A percentile compares a stretch with the other conserved stretches of the same genome.
Evolutionary conservation across 345 rosid genomes (phyloP).

Genomic region (Pugionium dolabratum): DNA sequence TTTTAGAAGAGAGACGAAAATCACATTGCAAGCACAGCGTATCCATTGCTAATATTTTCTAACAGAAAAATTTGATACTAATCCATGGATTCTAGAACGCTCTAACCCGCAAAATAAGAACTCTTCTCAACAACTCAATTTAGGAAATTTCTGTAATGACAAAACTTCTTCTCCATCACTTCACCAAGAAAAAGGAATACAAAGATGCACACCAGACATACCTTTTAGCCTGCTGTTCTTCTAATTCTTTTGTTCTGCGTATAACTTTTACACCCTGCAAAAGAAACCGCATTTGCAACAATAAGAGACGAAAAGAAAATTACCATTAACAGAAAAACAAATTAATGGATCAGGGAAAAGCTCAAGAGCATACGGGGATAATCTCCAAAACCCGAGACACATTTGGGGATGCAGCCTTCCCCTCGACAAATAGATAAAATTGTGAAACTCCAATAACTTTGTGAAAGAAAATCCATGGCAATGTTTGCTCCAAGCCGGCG

Average conservation of each 20-base stretch:
- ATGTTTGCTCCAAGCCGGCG: conserved; percentile 82
- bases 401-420: conserved; percentile 76
- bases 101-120: background rate
- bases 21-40: background rate
- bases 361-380: conserved; percentile 51
- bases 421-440: conserved; percentile 89
- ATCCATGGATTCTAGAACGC: background rate
- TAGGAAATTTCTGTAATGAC: background rate
- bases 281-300: conserved; percentile 11
- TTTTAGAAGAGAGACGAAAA: background rate
- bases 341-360: conserved; percentile 15
- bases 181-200: conserved; percentile 7
- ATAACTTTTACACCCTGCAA: conserved; percentile 81
- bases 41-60: conserved; percentile 6
- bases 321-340: background rate
- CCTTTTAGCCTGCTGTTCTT: conserved; percentile 91
- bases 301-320: conserved; percentile 8
- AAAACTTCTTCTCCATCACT: background rate
- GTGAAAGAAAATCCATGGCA: conserved; percentile 91
- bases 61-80: background rate
- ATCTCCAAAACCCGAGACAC: conserved; percentile 75
- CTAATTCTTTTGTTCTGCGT: conserved; percentile 77
- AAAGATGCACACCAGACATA: conserved; percentile 26
- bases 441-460: conserved; percentile 87
- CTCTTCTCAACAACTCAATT: conserved; percentile 12